These are phyloP conservation scores for Sergeia podlipaevii DNA, from an alignment of 208 protist species.

Conservation along the genomic window DNA sequence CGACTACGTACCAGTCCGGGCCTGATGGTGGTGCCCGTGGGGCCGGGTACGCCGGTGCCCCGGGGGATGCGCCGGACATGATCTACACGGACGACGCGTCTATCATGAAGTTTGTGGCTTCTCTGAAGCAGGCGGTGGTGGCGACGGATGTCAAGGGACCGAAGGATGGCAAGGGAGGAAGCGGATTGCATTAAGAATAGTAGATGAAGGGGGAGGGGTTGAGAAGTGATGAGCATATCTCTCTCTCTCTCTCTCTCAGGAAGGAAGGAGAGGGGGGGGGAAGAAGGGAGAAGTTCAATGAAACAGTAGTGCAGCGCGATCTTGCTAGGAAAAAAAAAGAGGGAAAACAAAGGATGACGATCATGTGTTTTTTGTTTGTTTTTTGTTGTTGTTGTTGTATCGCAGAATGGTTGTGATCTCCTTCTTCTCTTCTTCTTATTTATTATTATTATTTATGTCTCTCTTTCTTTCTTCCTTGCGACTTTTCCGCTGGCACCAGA, in stretches of 20 bases:
- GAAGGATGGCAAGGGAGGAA: constrained; percentile 1
- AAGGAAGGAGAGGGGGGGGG: constrained; percentile 3
- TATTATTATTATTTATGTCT: constrained; percentile 4
- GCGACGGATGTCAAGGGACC: neutral
- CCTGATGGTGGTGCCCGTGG: constrained; percentile 5
- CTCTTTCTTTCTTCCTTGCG: neutral
- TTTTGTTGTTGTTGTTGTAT: too few species aligned
- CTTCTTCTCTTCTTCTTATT: constrained; percentile 4
- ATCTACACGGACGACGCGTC: constrained; percentile 86
- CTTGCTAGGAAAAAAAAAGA: too few species aligned
- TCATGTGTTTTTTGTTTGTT: too few species aligned
- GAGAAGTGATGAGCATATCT: neutral
- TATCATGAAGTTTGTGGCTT: constrained; percentile 75
- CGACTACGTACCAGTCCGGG: constrained; percentile 53
- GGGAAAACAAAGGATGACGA: too few species aligned
- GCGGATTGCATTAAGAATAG: neutral
- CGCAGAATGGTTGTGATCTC: neutral
- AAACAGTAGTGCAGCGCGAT: too few species aligned
- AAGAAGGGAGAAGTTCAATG: too few species aligned
- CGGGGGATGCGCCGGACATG: constrained; percentile 36
- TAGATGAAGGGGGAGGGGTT: neutral
- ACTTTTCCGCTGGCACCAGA: neutral
- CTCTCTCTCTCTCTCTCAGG: neutral
- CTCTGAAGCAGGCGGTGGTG: constrained; percentile 72
- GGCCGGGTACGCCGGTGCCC: neutral